Evolutionary conservation across 129 eudicot genomes (phyloP).

Genomic region (Centaurea solstitialis): DNA sequence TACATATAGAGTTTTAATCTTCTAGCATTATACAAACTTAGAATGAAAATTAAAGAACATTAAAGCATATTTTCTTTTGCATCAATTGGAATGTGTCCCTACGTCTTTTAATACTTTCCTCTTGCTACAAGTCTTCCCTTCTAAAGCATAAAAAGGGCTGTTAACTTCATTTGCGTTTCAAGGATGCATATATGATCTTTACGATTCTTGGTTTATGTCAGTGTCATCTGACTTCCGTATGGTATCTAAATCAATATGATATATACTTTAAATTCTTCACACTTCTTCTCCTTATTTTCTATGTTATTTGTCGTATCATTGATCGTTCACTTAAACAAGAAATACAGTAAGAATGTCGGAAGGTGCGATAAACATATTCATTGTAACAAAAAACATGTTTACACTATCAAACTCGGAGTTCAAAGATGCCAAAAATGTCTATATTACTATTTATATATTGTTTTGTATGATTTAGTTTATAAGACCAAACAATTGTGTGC

Average conservation of each 20-base stretch:
- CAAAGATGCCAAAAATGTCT: background rate
- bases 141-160: conserved; percentile 18
- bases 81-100: conserved; percentile 25
- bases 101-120: conserved; percentile 34
- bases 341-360: background rate
- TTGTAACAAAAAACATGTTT: background rate
- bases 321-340: background rate
- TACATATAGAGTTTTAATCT: background rate
- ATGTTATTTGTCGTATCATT: background rate
- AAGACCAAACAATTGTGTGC: background rate
- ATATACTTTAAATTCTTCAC: background rate
- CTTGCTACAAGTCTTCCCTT: conserved; percentile 36
- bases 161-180: conserved; percentile 7
- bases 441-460: background rate
- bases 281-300: background rate
- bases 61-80: background rate
- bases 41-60: background rate
- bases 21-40: background rate
- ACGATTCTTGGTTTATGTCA: background rate
- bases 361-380: background rate
- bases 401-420: background rate
- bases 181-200: conserved; percentile 1
- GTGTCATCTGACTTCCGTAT: background rate
- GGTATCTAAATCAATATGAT: background rate
- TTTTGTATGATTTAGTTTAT: background rate